Conservation (phyloP, 2,329 filamentous ascomycete genomes). For the Arthroderma uncinatum region DNA sequence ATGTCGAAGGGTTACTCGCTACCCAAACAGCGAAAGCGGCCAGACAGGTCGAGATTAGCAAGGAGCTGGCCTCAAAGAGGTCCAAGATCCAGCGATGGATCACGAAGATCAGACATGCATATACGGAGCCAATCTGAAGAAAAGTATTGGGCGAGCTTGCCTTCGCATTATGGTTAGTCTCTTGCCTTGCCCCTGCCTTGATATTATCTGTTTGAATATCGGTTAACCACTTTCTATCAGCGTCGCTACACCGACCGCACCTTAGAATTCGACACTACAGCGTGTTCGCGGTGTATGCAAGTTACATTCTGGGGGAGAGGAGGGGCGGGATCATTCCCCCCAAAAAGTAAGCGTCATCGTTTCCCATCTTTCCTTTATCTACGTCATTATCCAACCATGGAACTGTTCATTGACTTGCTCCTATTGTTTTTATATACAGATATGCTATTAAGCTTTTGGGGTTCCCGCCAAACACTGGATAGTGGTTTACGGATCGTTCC, state of each 20-base stretch:
- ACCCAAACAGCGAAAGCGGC: conserved; percentile 3
- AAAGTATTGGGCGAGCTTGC: not conserved
- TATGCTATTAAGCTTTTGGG: conserved; percentile 2
- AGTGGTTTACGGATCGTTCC: not conserved
- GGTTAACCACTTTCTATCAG: not conserved
- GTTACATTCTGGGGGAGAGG: not conserved
- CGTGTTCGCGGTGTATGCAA: not conserved
- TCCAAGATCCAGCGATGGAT: conserved; percentile 5
- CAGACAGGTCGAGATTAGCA: not conserved
- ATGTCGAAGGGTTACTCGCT: conserved; percentile 7
- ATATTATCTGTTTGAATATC: not conserved
- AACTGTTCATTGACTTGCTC: not conserved
- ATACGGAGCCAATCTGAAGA: conserved; percentile 2
- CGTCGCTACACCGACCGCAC: conserved; percentile 3
- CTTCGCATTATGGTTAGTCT: conserved; percentile 4
- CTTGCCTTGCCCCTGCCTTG: too few relatives aligned
- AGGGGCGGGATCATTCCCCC: not conserved
- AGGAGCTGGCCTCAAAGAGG: not conserved
- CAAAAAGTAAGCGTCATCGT: not conserved
- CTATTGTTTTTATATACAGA: not conserved
- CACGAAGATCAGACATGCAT: conserved; percentile 7
- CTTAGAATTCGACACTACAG: conserved; percentile 1
- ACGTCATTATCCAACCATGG: not conserved
- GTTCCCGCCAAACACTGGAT: not conserved
- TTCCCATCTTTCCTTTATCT: not conserved